phyloP scores from a whole-genome alignment of 179 eudicot genomes.

The Carnegiea gigantea region DNA sequence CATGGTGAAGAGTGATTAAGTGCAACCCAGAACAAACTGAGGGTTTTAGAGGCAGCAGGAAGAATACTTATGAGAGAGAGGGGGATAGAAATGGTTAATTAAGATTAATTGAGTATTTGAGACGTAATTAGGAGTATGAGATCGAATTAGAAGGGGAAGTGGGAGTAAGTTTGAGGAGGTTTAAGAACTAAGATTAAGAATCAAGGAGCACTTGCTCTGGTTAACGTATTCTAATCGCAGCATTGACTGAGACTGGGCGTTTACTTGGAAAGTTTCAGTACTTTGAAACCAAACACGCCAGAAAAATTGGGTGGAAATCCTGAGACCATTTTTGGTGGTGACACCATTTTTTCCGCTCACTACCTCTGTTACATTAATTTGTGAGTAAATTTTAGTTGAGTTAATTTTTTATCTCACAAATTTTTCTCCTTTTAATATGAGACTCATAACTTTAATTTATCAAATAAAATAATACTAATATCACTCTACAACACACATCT shows the following conservation, averaged over 20 bases:
- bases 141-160: neutral
- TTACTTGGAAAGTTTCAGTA: neutral
- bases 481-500: too few relatives aligned
- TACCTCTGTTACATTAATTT: too few relatives aligned
- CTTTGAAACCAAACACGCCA: too few relatives aligned
- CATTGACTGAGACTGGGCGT: neutral
- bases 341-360: too few relatives aligned
- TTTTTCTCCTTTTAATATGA: too few relatives aligned
- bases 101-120: neutral
- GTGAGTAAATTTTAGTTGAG: too few relatives aligned
- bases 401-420: too few relatives aligned
- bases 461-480: too few relatives aligned
- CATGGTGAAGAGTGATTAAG: neutral
- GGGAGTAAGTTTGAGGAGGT: neutral
- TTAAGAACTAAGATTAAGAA: neutral
- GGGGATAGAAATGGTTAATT: neutral
- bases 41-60: neutral
- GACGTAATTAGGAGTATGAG: neutral
- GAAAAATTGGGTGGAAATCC: too few relatives aligned
- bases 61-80: neutral
- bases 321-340: too few relatives aligned
- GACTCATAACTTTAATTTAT: too few relatives aligned
- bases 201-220: neutral
- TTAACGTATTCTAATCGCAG: too few relatives aligned
- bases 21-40: neutral